phyloP scores from a whole-genome alignment of 768 basidiomycete genomes.

The Rossbeevera mucosa region DNA sequence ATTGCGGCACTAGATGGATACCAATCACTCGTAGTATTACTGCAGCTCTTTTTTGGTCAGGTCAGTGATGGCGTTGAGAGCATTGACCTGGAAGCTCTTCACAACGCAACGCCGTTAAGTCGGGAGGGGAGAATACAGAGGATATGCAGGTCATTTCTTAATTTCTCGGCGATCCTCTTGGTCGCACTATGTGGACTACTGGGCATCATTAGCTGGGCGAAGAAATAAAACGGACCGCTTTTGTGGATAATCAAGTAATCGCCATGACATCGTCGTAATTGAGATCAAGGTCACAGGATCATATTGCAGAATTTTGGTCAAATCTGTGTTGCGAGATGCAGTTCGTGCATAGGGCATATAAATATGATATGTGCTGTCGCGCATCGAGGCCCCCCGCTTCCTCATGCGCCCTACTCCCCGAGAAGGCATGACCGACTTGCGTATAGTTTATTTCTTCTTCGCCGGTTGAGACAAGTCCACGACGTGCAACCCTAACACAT shows the following conservation, averaged over 20 bases:
- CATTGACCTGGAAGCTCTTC: slow-evolving; percentile 22
- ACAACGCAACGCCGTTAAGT: background rate
- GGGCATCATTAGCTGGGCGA: slow-evolving; percentile 15
- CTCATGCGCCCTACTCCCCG: background rate
- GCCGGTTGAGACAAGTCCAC: slow-evolving; percentile 56
- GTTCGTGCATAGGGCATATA: slow-evolving; percentile 15
- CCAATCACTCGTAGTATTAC: slow-evolving; percentile 43
- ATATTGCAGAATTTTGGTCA: slow-evolving; percentile 1
- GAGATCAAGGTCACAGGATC: background rate
- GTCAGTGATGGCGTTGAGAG: background rate
- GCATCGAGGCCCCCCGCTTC: slow-evolving; percentile 2
- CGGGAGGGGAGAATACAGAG: slow-evolving; percentile 14
- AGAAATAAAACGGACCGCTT: slow-evolving; percentile 9
- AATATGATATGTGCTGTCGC: slow-evolving; percentile 10
- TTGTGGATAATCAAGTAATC: background rate
- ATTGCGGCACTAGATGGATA: slow-evolving; percentile 68
- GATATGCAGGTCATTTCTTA: slow-evolving; percentile 14
- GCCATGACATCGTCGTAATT: background rate
- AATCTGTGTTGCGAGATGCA: slow-evolving; percentile 19
- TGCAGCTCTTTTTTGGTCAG: slow-evolving; percentile 21
- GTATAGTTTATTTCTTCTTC: slow-evolving; percentile 66
- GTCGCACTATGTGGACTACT: slow-evolving; percentile 21
- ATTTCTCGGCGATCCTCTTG: slow-evolving; percentile 18
- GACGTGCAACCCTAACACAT: slow-evolving; percentile 59
- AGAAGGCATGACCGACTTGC: slow-evolving; percentile 3